Evolutionary conservation across 306 rosid species (phyloP), one percentile per base, ranked within the genome.

Genomic region (Begonia masoniana): DNA sequence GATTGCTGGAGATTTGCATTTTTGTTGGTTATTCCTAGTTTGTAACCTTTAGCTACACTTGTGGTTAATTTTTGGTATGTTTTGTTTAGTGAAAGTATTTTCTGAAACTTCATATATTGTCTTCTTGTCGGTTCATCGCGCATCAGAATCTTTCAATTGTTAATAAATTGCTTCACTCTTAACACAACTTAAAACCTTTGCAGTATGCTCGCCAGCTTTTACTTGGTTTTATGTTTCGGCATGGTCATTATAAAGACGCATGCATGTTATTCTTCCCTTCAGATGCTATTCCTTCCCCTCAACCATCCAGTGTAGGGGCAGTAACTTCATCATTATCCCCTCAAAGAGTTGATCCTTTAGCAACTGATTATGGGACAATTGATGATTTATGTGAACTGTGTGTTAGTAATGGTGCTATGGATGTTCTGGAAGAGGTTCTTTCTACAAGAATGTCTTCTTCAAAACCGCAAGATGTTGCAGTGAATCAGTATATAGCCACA

Each of bases 141-240:
- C 39, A 31, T 26, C 6, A 26, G 39, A 31, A 31, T 31, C 39
- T 31, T 31, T 31, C 39, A 31, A 31, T 31, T 31, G 9, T 31
- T 6, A 31, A 31, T 31, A 31, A 31, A 31, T 31, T 31, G 39
- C 0, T 31, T 31, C 39, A 31, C 39, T 31, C 39, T 36, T 58
- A 36, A 55, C 35, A 26, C 43, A 11, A n/a, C 47, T 56, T 72
- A 56, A 10, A 55, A 71, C 60, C 51, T 64, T 75, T 82, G 81
- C 85, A 89, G 97, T 82, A 80, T 60, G 94, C 87, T 57, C 87
- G 91, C n/a, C 95, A 80, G 63, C 73, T 85, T 64, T 80, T 89
- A 85, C 91, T 89, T 58, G 76, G 81, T 54, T 89, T 89, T 76
- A 80, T 89, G 94, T 85, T 89, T 70, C 80, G 72, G 76, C 94